phyloP scores from a whole-genome alignment of 768 basidiomycete genomes.

The Suillus clintonianus region DNA sequence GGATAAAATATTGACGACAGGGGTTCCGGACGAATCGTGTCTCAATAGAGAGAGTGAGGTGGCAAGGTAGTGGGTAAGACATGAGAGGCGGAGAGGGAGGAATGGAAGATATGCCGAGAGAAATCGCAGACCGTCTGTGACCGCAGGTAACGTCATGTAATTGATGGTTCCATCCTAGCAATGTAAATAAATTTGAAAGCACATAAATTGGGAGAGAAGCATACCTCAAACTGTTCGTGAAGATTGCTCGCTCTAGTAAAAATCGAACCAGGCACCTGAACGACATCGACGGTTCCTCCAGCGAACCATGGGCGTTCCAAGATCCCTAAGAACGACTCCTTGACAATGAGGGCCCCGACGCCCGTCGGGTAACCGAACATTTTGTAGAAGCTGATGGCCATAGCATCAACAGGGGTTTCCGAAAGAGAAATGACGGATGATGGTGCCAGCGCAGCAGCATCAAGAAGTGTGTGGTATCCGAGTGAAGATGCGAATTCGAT shows the following conservation, averaged over 20 bases:
- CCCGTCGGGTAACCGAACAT: conserved; percentile 91
- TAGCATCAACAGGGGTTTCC: conserved; percentile 73
- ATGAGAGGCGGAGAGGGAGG: conserved; percentile 73
- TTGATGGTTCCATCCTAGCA: conserved; percentile 83
- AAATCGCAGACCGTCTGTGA: conserved; percentile 77
- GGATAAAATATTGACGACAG: conserved; percentile 72
- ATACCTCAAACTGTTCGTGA: conserved; percentile 80
- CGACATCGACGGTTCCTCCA: conserved; percentile 80
- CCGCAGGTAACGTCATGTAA: conserved; percentile 74
- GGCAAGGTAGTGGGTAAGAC: conserved; percentile 63
- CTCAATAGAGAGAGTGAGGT: conserved; percentile 55
- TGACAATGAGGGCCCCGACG: conserved; percentile 76
- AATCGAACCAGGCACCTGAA: conserved; percentile 76
- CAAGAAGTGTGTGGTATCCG: conserved; percentile 76
- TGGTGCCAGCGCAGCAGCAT: conserved; percentile 80
- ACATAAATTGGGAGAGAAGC: conserved; percentile 10
- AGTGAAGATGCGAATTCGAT: conserved; percentile 63
- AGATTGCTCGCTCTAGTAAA: conserved; percentile 59
- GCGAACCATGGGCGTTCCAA: conserved; percentile 82
- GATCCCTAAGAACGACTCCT: conserved; percentile 61
- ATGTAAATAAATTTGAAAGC: conserved; percentile 11
- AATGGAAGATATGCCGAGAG: conserved; percentile 79
- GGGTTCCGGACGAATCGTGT: conserved; percentile 60
- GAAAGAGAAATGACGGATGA: conserved; percentile 68
- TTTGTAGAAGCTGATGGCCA: conserved; percentile 86